A percentile compares a stretch with the other conserved stretches of the same genome.
phyloP scores from a whole-genome alignment of 2,329 filamentous ascomycete genomes.

The Fusarium azukiicola region DNA sequence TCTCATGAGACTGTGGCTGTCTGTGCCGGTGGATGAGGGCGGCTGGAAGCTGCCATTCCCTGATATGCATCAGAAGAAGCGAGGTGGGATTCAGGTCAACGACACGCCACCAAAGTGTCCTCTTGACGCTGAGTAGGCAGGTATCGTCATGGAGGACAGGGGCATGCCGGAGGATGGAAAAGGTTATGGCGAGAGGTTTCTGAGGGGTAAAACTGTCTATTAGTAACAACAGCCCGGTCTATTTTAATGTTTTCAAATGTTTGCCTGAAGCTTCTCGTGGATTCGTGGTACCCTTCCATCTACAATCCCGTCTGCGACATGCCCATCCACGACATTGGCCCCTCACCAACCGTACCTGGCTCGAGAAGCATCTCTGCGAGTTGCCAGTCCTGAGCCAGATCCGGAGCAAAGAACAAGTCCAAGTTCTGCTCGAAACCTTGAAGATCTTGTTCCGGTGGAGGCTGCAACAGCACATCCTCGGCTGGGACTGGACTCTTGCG shows the following conservation, averaged over 20 bases:
- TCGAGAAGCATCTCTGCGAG: conserved; percentile 33
- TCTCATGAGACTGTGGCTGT: conserved; percentile 91
- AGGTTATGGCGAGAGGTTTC: not conserved
- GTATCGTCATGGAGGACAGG: too few relatives aligned
- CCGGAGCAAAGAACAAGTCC: conserved; percentile 31
- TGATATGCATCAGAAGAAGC: conserved; percentile 89
- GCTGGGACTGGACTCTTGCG: not conserved
- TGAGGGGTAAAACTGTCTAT: not conserved
- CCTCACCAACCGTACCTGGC: conserved; percentile 25
- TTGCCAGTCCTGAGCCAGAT: conserved; percentile 25
- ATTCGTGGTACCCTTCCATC: not conserved
- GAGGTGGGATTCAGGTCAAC: conserved; percentile 76
- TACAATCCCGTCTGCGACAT: conserved; percentile 17
- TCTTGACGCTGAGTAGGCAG: conserved; percentile 20
- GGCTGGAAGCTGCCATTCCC: conserved; percentile 91
- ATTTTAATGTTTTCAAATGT: not conserved
- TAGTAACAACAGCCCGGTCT: not conserved
- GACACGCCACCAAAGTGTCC: conserved; percentile 26
- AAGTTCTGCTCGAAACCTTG: conserved; percentile 22
- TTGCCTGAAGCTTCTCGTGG: not conserved
- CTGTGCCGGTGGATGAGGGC: conserved; percentile 88
- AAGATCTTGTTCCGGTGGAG: not conserved
- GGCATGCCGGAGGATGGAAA: not conserved
- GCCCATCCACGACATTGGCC: conserved; percentile 27
- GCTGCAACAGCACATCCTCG: not conserved